These are phyloP conservation scores for Closterium sp. DNA, from an alignment of 139 green algal genomes.

Conservation along the genomic window DNA sequence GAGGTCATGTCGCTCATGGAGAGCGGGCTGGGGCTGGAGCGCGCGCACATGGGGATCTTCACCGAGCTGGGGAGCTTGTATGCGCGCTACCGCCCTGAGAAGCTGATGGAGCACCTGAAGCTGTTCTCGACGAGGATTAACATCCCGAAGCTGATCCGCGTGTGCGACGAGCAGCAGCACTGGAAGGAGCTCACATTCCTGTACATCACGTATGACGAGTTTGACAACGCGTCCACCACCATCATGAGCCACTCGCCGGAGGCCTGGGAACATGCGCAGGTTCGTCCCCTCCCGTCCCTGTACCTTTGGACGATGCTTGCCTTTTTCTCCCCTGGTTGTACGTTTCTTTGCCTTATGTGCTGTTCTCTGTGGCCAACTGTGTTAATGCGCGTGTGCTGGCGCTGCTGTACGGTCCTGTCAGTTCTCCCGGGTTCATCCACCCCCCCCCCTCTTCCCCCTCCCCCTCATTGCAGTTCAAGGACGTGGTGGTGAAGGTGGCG, in stretches of 20 bases:
- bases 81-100: constrained; percentile 77
- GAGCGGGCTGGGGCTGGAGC: constrained; percentile 93
- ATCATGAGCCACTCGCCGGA: constrained; percentile 92
- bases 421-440: background rate
- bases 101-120: constrained; percentile 99
- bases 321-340: background rate
- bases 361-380: background rate
- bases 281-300: background rate
- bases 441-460: background rate
- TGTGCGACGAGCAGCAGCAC: constrained; percentile 91
- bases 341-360: background rate
- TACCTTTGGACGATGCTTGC: background rate
- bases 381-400: background rate
- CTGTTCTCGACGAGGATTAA: constrained; percentile 95
- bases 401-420: background rate
- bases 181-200: constrained; percentile 97
- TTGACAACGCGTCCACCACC: constrained; percentile 90
- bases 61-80: constrained; percentile 94
- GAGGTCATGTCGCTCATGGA: constrained; percentile 96
- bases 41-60: constrained; percentile 99
- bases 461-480: constrained; percentile 82
- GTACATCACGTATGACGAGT: constrained; percentile 98
- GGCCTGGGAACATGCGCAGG: constrained; percentile 90
- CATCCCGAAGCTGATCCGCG: constrained; percentile 93
- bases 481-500: constrained; percentile 87